Conservation (phyloP, 2,329 filamentous ascomycete genomes). For the Chlorencoelia australis region DNA sequence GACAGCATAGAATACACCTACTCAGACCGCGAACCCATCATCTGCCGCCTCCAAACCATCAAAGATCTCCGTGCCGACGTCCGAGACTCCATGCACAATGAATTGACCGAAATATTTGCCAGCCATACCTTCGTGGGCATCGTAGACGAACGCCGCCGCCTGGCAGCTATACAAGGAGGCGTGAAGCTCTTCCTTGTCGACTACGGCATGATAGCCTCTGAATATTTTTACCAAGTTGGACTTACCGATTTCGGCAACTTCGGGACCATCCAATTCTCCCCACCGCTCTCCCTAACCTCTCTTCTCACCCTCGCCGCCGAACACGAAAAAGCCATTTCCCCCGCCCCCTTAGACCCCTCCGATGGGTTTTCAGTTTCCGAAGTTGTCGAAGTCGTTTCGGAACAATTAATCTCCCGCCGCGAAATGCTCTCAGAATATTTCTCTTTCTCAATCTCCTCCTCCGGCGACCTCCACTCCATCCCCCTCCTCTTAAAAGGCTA, state of each 20-base stretch:
- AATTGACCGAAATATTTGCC: constrained; percentile 77
- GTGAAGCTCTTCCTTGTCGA: constrained; percentile 89
- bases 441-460: constrained; percentile 66
- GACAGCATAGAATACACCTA: constrained; percentile 61
- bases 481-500: constrained; percentile 86
- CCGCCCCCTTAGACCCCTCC: constrained; percentile 21
- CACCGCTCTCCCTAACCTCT: constrained; percentile 60
- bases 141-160: constrained; percentile 74
- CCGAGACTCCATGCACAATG: constrained; percentile 71
- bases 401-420: constrained; percentile 62
- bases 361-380: constrained; percentile 55
- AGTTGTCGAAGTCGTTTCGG: constrained; percentile 54
- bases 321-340: constrained; percentile 47
- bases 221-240: constrained; percentile 93
- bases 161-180: constrained; percentile 88
- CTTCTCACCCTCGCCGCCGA: constrained; percentile 66
- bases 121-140: constrained; percentile 89
- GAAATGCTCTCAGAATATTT: constrained; percentile 95
- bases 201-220: constrained; percentile 76
- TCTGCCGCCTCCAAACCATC: constrained; percentile 71
- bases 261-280: constrained; percentile 69
- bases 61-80: constrained; percentile 76
- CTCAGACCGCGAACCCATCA: constrained; percentile 56
- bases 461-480: constrained; percentile 67
- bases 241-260: constrained; percentile 96